These are phyloP conservation scores for Tetradesmus lagerheimii DNA, from an alignment of 139 green algal species.

Conservation along the genomic window DNA sequence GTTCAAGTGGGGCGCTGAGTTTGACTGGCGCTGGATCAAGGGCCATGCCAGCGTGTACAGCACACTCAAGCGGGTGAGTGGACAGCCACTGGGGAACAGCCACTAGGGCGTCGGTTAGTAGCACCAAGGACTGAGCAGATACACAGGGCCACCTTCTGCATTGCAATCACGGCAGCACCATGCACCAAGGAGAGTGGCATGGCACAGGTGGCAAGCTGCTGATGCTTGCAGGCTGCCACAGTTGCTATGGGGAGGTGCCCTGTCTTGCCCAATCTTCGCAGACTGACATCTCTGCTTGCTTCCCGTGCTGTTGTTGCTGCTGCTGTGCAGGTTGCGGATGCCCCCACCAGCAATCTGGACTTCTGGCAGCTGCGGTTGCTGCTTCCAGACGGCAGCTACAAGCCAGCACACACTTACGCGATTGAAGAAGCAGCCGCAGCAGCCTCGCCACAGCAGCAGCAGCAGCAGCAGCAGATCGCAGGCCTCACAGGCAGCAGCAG, in stretches of 20 bases:
- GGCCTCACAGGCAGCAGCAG: neutral
- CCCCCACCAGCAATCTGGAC: conserved; percentile 53
- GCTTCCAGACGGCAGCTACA: conserved; percentile 42
- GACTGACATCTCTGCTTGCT: neutral
- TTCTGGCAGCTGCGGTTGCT: conserved; percentile 60
- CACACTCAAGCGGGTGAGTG: conserved; percentile 71
- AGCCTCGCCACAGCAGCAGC: neutral
- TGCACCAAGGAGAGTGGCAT: too few species aligned
- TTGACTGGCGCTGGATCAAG: conserved; percentile 71
- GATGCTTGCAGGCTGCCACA: neutral
- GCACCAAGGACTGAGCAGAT: neutral
- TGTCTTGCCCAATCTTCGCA: too few species aligned
- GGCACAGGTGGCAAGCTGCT: too few species aligned
- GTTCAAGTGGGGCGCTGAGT: conserved; percentile 84
- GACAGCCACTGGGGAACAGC: neutral
- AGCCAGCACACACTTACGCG: conserved; percentile 18
- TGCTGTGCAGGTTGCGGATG: conserved; percentile 49
- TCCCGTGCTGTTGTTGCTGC: conserved; percentile 1
- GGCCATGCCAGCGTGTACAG: conserved; percentile 67
- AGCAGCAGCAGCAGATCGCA: neutral
- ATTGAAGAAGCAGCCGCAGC: neutral
- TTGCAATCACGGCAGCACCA: too few species aligned
- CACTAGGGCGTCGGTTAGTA: too few species aligned
- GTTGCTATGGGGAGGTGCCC: neutral
- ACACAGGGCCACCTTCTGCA: neutral